phyloP scores from a whole-genome alignment of 2,329 filamentous ascomycete genomes.

The Drechmeria coniospora region DNA sequence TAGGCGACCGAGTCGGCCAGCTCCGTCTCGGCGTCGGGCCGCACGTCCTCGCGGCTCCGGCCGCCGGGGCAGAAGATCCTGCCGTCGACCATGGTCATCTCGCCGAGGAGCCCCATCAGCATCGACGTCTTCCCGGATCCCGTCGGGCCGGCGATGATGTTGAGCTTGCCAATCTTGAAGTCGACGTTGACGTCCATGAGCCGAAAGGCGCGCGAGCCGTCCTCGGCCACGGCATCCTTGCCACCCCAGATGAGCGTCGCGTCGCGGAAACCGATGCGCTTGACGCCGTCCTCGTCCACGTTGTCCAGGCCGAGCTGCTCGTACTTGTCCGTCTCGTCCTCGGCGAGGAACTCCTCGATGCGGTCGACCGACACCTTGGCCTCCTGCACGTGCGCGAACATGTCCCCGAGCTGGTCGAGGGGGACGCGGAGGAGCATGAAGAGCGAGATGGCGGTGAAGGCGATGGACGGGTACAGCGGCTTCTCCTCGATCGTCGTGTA shows the following conservation, averaged over 20 bases:
- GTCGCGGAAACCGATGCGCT: conserved; percentile 69
- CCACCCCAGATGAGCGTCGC: conserved; percentile 84
- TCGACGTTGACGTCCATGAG: conserved; percentile 71
- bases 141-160: conserved; percentile 84
- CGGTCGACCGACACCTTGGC: conserved; percentile 93
- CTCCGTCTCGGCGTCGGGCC: conserved; percentile 64
- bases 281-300: conserved; percentile 50
- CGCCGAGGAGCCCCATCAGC: conserved; percentile 86
- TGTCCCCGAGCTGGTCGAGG: conserved; percentile 89
- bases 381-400: conserved; percentile 97
- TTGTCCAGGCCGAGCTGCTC: conserved; percentile 61
- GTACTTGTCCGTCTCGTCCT: conserved; percentile 95
- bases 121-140: conserved; percentile 92
- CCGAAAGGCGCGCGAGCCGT: conserved; percentile 61
- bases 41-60: conserved; percentile 71
- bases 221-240: conserved; percentile 41
- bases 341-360: conserved; percentile 82
- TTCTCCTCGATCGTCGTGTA: conserved; percentile 87
- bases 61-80: conserved; percentile 75
- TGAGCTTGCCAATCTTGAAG: conserved; percentile 75
- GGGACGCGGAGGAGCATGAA: conserved; percentile 90
- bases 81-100: conserved; percentile 80
- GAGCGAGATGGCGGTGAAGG: conserved; percentile 89
- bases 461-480: conserved; percentile 76
- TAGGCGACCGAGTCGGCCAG: conserved; percentile 89